Evolutionary conservation across 2,329 filamentous ascomycete species (phyloP).

Genomic region (Calonectria montana): DNA sequence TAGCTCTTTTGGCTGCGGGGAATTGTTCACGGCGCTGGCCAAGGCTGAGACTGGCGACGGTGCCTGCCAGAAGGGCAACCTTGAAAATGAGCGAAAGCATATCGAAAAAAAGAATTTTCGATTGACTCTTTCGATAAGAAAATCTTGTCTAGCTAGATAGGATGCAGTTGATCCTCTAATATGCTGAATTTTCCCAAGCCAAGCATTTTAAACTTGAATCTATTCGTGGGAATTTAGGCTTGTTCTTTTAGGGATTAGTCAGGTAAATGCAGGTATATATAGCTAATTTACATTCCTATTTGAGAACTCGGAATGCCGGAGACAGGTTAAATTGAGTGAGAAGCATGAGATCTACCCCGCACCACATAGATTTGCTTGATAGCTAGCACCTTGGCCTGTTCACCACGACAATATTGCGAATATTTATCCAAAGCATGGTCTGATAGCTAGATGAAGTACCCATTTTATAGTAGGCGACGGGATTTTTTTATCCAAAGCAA

Average conservation of each 20-base stretch:
- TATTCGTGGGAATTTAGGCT: background rate
- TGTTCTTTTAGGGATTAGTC: background rate
- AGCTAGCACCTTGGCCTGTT: no score
- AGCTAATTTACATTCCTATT: background rate
- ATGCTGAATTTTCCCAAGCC: background rate
- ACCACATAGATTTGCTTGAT: no score
- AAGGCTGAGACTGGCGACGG: background rate
- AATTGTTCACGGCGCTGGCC: background rate
- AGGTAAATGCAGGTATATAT: no score
- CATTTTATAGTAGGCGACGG: no score
- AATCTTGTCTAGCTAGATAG: no score
- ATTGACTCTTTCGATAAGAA: background rate
- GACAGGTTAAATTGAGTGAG: no score
- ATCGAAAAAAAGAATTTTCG: no score
- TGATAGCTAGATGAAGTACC: no score
- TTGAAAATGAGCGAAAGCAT: background rate
- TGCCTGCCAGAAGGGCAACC: background rate
- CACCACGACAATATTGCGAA: no score
- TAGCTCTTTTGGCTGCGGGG: background rate
- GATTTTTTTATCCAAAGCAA: no score
- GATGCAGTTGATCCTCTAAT: background rate
- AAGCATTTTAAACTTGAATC: background rate
- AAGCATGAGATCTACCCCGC: no score
- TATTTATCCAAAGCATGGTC: no score
- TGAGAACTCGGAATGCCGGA: background rate